Base-by-base conservation (phyloP, 2,329 filamentous ascomycete genomes). In the Tolypocladium ophioglossoides region DNA sequence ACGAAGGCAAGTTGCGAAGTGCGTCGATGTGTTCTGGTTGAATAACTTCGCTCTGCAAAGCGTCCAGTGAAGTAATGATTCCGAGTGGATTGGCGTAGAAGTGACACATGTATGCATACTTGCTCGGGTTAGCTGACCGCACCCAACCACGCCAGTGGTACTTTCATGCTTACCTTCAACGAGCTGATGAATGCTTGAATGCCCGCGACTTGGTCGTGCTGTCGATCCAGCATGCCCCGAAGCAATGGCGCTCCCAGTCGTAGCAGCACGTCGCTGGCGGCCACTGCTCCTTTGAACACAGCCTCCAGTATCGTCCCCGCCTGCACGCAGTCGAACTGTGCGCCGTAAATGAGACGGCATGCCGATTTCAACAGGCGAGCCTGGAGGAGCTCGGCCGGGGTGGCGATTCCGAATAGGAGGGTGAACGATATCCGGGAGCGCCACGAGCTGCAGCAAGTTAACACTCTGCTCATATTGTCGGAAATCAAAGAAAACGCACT, bases 41-140 rank as follows among this genome's bases (percentile, higher is more conserved):
- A 1, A 89, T 58, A 27, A 44, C 51, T n/a, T 52, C 46, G 27
- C 50, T 54, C 16, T 65, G 58, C 18, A 27, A 24, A 3, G 62
- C 59, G 39, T 56, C 60, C 27, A 57, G 57, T 2, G 71, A 70
- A 11, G 84, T 68, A 37, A 92, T 76, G 4, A 89, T 67, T 57
- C 84, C 89, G 4, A 91, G 73, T 1, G 86, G 82, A 61, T 91
- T 92, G 40, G 86, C 86, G 61, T 89, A 92, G 64, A 89, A 92
- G 66, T 91, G 87, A 55, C 85, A 89, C 88, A 95, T 91, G 64
- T 91, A 90, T 1, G 85, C 83, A 69, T 92, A 94, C 80, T 89
- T 89, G 66, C 20, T 57, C 22, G 5, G 10, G 52, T 56, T 47
- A 52, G 48, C 50, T 22, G 47, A n/a, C 24, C 20, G 41, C 55